Conservation (phyloP, 2,329 filamentous ascomycete genomes). For the Rhynchosporium graminicola region DNA sequence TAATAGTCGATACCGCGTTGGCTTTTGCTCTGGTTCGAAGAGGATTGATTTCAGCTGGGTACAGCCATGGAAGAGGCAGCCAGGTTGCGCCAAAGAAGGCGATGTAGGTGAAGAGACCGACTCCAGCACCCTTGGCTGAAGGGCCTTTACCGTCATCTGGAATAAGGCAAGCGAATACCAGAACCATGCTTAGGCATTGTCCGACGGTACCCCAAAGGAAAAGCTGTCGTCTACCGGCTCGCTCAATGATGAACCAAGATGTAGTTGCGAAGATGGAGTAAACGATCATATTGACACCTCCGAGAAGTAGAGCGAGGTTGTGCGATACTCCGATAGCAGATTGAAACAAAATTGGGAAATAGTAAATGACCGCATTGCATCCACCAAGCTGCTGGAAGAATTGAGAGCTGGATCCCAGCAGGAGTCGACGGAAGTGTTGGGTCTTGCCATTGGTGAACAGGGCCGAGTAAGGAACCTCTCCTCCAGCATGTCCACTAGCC, state of each 20-base stretch:
- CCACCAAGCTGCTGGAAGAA: constrained; percentile 54
- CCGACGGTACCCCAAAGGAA: constrained; percentile 70
- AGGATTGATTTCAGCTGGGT: constrained; percentile 62
- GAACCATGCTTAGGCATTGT: constrained; percentile 66
- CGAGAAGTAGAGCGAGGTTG: constrained; percentile 54
- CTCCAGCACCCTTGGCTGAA: constrained; percentile 44
- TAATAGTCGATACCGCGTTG: constrained; percentile 63
- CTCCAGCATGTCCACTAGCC: constrained; percentile 39
- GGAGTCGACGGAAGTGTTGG: constrained; percentile 55
- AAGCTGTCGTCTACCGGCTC: constrained; percentile 67
- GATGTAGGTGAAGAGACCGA: constrained; percentile 64
- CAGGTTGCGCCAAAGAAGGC: constrained; percentile 61
- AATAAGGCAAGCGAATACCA: constrained; percentile 47
- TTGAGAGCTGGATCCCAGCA: constrained; percentile 52
- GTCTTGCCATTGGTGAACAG: constrained; percentile 55
- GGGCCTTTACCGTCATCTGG: constrained; percentile 34
- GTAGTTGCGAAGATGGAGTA: constrained; percentile 54
- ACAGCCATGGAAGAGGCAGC: constrained; percentile 63
- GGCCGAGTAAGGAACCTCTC: constrained; percentile 42
- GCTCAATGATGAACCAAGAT: constrained; percentile 55
- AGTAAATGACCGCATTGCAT: constrained; percentile 50
- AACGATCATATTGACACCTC: constrained; percentile 58
- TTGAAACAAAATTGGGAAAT: constrained; percentile 54
- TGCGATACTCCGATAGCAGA: constrained; percentile 49
- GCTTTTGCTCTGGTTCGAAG: constrained; percentile 61